phyloP scores from a whole-genome alignment of 1,284 basidiomycete genomes.

The Ceratobasidium sp. region DNA sequence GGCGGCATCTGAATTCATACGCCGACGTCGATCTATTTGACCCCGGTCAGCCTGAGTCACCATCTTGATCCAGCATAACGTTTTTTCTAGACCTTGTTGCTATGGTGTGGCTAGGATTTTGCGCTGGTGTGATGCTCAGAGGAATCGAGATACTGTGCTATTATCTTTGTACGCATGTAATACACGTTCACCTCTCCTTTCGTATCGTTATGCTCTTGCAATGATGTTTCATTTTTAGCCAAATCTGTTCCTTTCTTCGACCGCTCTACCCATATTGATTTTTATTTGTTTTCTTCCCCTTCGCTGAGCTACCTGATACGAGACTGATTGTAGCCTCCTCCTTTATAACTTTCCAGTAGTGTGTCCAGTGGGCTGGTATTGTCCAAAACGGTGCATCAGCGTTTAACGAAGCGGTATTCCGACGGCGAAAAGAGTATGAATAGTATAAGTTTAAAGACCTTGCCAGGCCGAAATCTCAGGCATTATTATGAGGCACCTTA shows the following conservation, averaged over 20 bases:
- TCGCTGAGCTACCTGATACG: background rate
- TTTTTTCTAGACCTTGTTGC: background rate
- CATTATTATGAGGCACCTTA: no score
- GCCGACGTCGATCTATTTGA: constrained; percentile 14
- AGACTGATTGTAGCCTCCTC: background rate
- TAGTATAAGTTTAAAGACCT: no score
- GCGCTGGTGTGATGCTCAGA: background rate
- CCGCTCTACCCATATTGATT: background rate
- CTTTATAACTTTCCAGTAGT: background rate
- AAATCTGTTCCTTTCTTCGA: constrained; percentile 1
- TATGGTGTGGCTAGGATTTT: background rate
- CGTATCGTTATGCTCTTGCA: no score
- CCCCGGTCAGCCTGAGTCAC: constrained; percentile 7
- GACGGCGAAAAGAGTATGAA: no score
- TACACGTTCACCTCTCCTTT: no score
- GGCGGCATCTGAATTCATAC: constrained; percentile 2
- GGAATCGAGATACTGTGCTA: no score
- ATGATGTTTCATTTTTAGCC: background rate
- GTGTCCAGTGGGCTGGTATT: background rate
- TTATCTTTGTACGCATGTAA: no score
- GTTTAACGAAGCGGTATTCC: no score
- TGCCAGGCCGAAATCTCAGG: no score
- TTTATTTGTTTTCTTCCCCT: background rate
- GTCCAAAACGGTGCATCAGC: no score
- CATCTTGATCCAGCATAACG: background rate